Percentiles rank a stretch among this genome's conserved stretches.
These are phyloP conservation scores for Pichia occidentalis DNA, from an alignment of 805 yeast genomes.

Conservation along the genomic window DNA sequence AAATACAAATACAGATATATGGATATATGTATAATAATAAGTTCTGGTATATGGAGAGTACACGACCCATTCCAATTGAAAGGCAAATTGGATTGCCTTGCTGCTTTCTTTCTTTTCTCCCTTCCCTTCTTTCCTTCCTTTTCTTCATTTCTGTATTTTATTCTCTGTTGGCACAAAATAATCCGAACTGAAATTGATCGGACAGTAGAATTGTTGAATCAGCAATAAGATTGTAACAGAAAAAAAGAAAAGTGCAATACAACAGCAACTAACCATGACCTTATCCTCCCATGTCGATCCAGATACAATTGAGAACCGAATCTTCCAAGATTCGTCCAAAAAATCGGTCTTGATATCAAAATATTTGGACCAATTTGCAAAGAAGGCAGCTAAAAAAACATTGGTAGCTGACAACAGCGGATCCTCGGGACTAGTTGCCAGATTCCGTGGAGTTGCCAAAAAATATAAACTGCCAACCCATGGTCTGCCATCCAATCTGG, in stretches of 20 bases:
- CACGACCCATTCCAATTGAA: too few species aligned
- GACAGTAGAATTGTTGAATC: too few species aligned
- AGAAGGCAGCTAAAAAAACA: slow-evolving; percentile 11
- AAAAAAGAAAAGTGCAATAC: background rate
- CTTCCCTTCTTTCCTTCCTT: background rate
- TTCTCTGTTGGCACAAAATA: too few species aligned
- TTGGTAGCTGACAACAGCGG: too few species aligned
- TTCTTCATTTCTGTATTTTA: background rate
- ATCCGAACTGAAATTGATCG: too few species aligned
- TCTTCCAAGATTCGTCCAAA: slow-evolving; percentile 21
- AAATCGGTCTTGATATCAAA: slow-evolving; percentile 14
- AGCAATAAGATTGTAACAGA: too few species aligned
- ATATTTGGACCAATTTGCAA: slow-evolving; percentile 17
- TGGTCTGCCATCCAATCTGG: slow-evolving; percentile 46
- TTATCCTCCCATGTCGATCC: slow-evolving; percentile 41
- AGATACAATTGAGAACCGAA: slow-evolving; percentile 33
- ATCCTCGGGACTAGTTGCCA: slow-evolving; percentile 26
- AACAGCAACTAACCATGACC: slow-evolving; percentile 30
- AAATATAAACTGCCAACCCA: slow-evolving; percentile 55
- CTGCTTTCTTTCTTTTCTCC: background rate
- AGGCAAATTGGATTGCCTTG: too few species aligned
- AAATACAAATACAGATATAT: too few species aligned
- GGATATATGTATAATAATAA: background rate
- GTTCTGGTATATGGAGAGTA: too few species aligned
- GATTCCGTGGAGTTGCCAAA: slow-evolving; percentile 34